These are phyloP conservation scores for Paraphoma chrysanthemicola DNA, from an alignment of 2,329 filamentous ascomycete species.

Conservation along the genomic window DNA sequence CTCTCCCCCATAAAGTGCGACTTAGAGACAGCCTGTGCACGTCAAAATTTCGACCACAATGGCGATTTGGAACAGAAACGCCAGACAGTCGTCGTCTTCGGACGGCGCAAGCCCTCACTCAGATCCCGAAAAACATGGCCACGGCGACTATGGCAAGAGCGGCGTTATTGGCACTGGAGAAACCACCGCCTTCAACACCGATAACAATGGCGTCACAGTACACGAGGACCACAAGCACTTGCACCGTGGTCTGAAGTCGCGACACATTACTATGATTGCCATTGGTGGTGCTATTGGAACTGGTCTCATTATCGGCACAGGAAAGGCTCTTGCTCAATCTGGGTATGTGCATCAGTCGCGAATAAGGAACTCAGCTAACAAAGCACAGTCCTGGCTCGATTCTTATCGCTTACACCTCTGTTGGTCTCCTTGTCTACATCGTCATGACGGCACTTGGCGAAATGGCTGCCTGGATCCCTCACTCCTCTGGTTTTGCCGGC, in stretches of 20 bases:
- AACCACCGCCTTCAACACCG: slow-evolving; percentile 14
- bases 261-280: slow-evolving; percentile 69
- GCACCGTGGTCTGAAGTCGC: slow-evolving; percentile 60
- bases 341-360: slow-evolving; percentile 39
- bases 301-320: slow-evolving; percentile 73
- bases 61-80: slow-evolving; percentile 39
- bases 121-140: slow-evolving; percentile 31
- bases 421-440: slow-evolving; percentile 76
- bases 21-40: not conserved
- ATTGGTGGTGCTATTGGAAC: slow-evolving; percentile 78
- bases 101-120: slow-evolving; percentile 33
- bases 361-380: slow-evolving; percentile 17
- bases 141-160: slow-evolving; percentile 22
- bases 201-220: slow-evolving; percentile 32
- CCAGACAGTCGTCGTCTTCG: slow-evolving; percentile 35
- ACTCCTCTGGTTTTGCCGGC: slow-evolving; percentile 80
- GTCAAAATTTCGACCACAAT: slow-evolving; percentile 16
- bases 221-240: slow-evolving; percentile 47
- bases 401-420: slow-evolving; percentile 73
- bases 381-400: slow-evolving; percentile 66
- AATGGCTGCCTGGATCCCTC: slow-evolving; percentile 83
- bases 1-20: slow-evolving; percentile 7
- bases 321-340: slow-evolving; percentile 57
- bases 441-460: slow-evolving; percentile 85
- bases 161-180: slow-evolving; percentile 16